Percentiles rank a stretch among this genome's conserved stretches.
phyloP scores from a whole-genome alignment of 2,329 filamentous ascomycete species.

The Blastomyces gilchristii region DNA sequence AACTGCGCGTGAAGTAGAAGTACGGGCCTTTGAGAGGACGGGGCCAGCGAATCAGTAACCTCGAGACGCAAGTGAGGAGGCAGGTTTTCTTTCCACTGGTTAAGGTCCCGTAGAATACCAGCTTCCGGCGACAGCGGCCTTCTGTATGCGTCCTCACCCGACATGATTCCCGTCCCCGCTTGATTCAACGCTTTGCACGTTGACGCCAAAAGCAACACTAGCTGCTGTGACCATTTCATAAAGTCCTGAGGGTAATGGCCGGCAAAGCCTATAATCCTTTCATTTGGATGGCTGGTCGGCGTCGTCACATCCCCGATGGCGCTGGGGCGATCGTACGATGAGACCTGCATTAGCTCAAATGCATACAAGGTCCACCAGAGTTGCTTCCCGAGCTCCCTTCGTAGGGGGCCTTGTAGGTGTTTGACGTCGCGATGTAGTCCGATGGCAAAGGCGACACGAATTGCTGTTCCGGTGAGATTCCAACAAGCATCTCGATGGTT shows the following conservation, averaged over 20 bases:
- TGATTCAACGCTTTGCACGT: constrained; percentile 3
- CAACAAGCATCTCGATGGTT: constrained; percentile 2
- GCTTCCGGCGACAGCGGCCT: constrained; percentile 1
- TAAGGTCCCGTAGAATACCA: background rate
- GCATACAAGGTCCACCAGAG: constrained; percentile 3
- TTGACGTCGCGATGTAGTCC: constrained; percentile 2
- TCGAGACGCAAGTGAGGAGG: background rate
- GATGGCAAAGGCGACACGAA: constrained; percentile 1
- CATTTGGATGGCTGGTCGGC: background rate
- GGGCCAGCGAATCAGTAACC: constrained; percentile 1
- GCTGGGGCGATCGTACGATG: constrained; percentile 1
- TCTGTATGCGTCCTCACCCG: constrained; percentile 1
- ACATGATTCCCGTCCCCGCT: constrained; percentile 2
- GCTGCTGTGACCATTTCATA: constrained; percentile 3
- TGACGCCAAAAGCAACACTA: background rate
- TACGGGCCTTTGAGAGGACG: background rate
- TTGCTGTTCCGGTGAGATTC: background rate
- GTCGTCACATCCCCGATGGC: background rate
- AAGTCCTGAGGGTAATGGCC: constrained; percentile 1
- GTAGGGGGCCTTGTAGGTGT: background rate
- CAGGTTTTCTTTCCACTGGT: background rate
- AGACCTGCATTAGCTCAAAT: constrained; percentile 1
- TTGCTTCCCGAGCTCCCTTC: constrained; percentile 1
- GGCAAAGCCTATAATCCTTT: constrained; percentile 2
- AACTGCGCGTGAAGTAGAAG: background rate